Percentiles rank a stretch among this genome's conserved stretches.
phyloP scores from a whole-genome alignment of 202 grass and related monocot species.

The Brachypodium distachyon region DNA sequence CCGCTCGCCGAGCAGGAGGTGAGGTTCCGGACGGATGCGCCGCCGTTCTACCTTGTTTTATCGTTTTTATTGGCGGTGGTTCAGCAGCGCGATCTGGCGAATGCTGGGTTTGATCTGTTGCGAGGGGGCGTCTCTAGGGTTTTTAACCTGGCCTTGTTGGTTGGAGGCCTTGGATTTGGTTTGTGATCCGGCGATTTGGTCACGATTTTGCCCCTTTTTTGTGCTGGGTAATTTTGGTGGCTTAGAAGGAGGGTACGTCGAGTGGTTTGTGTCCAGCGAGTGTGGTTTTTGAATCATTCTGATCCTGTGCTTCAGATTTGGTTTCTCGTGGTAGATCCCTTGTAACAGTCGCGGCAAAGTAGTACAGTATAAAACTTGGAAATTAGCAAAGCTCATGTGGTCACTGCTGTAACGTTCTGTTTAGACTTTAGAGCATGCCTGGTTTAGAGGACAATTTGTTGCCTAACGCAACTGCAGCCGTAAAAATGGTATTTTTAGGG shows the following conservation, averaged over 20 bases:
- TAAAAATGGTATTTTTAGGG: neutral
- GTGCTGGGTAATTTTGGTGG: neutral
- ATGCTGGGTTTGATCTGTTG: constrained; percentile 17
- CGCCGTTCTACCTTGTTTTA: neutral
- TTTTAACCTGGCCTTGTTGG: neutral
- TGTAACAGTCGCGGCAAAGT: neutral
- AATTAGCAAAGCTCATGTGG: neutral
- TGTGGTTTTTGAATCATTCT: constrained; percentile 6
- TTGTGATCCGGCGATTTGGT: constrained; percentile 10
- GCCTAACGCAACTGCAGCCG: neutral
- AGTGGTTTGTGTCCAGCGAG: neutral
- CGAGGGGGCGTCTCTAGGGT: constrained; percentile 20
- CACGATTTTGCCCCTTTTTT: neutral
- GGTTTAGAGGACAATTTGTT: neutral
- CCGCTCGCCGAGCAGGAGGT: constrained; percentile 89
- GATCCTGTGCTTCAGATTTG: constrained; percentile 13
- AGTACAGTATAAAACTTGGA: constrained; percentile 1
- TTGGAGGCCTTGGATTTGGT: neutral
- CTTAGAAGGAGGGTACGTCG: neutral
- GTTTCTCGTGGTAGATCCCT: constrained; percentile 9
- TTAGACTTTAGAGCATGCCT: no score
- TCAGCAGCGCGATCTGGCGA: constrained; percentile 8
- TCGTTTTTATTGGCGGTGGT: neutral
- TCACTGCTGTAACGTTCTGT: neutral
- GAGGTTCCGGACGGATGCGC: constrained; percentile 4